Percentiles rank a stretch among this genome's conserved stretches.
phyloP scores from a whole-genome alignment of 257 asterid genomes.

The Echites panduratus region DNA sequence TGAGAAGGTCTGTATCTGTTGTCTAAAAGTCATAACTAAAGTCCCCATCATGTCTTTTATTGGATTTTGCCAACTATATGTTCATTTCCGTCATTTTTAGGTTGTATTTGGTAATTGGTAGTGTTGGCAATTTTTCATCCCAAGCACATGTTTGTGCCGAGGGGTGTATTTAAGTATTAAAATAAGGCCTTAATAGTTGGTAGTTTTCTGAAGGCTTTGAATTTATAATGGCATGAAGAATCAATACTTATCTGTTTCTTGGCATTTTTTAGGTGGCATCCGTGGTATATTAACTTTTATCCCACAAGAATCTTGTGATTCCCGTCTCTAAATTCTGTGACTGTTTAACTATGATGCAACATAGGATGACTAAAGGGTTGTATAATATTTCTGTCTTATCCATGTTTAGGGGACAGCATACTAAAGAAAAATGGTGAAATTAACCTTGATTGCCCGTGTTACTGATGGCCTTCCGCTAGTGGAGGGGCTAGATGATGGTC shows the following conservation, averaged over 20 bases:
- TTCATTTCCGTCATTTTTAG: neutral
- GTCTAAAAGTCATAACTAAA: no score
- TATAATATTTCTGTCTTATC: neutral
- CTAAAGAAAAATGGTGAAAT: slow-evolving; percentile 61
- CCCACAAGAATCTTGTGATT: neutral
- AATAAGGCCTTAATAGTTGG: neutral
- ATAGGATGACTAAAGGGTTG: neutral
- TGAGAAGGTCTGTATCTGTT: no score
- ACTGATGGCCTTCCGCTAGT: slow-evolving; percentile 88
- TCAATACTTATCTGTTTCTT: neutral
- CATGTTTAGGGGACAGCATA: neutral
- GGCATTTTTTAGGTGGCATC: neutral
- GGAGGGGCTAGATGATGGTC: slow-evolving; percentile 92
- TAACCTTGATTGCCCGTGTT: slow-evolving; percentile 93
- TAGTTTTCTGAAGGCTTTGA: neutral
- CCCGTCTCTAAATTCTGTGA: neutral
- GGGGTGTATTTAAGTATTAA: neutral
- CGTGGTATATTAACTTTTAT: neutral
- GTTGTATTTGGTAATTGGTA: neutral
- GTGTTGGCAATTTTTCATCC: neutral
- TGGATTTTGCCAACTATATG: neutral
- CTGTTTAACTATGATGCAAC: neutral
- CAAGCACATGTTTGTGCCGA: neutral
- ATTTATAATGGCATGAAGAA: neutral
- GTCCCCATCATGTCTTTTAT: neutral